A percentile compares a stretch with the other conserved stretches of the same genome.
Conservation (phyloP, 2,329 filamentous ascomycete species). For the Xylaria sp. region DNA sequence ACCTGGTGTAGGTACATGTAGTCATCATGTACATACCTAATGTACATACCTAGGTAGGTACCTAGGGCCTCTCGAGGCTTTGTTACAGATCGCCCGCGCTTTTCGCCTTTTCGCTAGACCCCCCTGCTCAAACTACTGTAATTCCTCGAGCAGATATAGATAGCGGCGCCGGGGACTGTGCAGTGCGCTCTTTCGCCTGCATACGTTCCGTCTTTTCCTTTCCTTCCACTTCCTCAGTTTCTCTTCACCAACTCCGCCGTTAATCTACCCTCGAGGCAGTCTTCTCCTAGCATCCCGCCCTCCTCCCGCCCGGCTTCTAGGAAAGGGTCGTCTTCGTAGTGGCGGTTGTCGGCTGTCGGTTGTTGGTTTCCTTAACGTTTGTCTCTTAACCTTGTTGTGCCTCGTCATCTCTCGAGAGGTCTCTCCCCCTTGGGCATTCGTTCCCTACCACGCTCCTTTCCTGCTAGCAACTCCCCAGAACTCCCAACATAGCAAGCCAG, state of each 20-base stretch:
- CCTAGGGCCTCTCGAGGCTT: background rate
- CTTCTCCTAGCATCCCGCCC: constrained; percentile 19
- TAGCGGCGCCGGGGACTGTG: background rate
- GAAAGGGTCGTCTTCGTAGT: constrained; percentile 31
- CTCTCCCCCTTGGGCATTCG: constrained; percentile 25
- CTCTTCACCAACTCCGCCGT: constrained; percentile 32
- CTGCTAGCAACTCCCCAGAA: constrained; percentile 7
- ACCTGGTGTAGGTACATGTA: too few relatives aligned
- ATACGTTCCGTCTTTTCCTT: constrained; percentile 18
- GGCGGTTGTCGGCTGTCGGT: constrained; percentile 28
- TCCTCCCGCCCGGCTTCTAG: constrained; percentile 19
- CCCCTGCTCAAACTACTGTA: constrained; percentile 12
- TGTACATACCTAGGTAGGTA: background rate
- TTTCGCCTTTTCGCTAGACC: background rate
- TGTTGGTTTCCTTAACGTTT: constrained; percentile 23
- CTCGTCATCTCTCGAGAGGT: constrained; percentile 13
- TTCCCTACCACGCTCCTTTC: constrained; percentile 40
- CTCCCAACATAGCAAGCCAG: constrained; percentile 10
- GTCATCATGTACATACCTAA: background rate
- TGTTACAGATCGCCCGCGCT: background rate
- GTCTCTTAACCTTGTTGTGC: constrained; percentile 10
- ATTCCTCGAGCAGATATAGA: constrained; percentile 7
- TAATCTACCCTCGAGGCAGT: constrained; percentile 25
- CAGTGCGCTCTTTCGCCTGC: constrained; percentile 19
- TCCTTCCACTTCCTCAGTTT: constrained; percentile 23